Conservation (phyloP, 148 eudicot species). For the Pharnaceum exiguum region DNA sequence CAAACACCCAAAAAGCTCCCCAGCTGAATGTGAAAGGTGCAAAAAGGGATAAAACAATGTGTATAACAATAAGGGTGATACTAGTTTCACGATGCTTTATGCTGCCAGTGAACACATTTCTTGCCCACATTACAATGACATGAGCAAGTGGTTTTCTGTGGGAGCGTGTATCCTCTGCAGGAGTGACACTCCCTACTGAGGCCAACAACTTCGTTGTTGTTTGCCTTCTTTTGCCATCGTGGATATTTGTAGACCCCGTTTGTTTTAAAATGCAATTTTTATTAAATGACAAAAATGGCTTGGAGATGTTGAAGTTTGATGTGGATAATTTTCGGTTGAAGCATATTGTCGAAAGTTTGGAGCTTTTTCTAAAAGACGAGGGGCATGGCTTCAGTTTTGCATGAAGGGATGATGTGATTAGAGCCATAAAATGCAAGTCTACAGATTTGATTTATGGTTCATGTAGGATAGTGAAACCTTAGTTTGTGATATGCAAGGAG, state of each 20-base stretch:
- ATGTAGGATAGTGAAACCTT: no score
- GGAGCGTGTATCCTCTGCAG: constrained; percentile 8
- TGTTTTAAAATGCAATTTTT: neutral
- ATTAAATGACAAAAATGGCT: neutral
- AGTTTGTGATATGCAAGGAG: no score
- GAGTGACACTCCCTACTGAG: constrained; percentile 15
- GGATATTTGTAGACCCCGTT: neutral
- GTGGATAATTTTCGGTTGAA: constrained; percentile 18
- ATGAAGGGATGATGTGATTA: constrained; percentile 23
- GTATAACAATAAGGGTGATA: constrained; percentile 43
- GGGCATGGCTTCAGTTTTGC: constrained; percentile 21
- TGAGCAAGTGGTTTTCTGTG: constrained; percentile 41
- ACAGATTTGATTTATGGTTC: no score
- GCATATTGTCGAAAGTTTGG: neutral
- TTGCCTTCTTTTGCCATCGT: constrained; percentile 5
- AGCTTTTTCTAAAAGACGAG: neutral
- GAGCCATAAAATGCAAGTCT: constrained; percentile 31
- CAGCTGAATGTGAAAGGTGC: constrained; percentile 66
- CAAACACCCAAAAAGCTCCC: constrained; percentile 67
- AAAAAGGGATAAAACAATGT: constrained; percentile 44
- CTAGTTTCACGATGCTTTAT: constrained; percentile 42
- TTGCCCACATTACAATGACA: constrained; percentile 43
- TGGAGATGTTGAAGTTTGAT: constrained; percentile 6
- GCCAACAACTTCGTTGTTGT: neutral
- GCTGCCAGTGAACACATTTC: constrained; percentile 36